Conservation (phyloP, 306 rosid species). For the Prunus fruticosa region DNA sequence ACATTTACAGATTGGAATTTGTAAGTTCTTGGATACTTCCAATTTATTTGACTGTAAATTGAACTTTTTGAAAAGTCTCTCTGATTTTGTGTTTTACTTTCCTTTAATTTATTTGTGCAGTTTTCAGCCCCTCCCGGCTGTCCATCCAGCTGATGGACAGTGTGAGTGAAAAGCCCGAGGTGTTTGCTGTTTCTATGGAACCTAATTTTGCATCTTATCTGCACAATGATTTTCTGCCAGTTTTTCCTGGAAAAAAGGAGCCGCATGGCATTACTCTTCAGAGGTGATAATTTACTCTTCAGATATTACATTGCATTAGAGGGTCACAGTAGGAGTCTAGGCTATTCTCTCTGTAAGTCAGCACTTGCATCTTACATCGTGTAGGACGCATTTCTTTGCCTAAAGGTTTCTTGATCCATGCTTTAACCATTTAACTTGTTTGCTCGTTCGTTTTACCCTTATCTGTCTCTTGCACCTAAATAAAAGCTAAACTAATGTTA, state of each 20-base stretch:
- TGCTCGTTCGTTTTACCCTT: neutral
- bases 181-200: constrained; percentile 82
- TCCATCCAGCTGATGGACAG: constrained; percentile 93
- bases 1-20: constrained; percentile 77
- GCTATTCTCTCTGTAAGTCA: neutral
- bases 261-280: constrained; percentile 59
- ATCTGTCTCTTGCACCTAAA: neutral
- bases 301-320: neutral
- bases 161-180: constrained; percentile 82
- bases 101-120: too few species aligned
- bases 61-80: neutral
- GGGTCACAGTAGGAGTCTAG: neutral
- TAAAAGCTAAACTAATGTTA: neutral
- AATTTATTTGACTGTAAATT: neutral
- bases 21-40: constrained; percentile 41
- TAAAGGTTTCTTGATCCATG: neutral
- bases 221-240: constrained; percentile 67
- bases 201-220: constrained; percentile 89
- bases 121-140: constrained; percentile 44
- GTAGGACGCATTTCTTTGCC: neutral
- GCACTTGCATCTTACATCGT: neutral
- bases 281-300: constrained; percentile 47
- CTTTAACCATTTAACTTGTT: neutral
- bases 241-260: constrained; percentile 63
- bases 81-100: neutral